Conservation (phyloP, 1,284 basidiomycete species). For the Irpex sp. region DNA sequence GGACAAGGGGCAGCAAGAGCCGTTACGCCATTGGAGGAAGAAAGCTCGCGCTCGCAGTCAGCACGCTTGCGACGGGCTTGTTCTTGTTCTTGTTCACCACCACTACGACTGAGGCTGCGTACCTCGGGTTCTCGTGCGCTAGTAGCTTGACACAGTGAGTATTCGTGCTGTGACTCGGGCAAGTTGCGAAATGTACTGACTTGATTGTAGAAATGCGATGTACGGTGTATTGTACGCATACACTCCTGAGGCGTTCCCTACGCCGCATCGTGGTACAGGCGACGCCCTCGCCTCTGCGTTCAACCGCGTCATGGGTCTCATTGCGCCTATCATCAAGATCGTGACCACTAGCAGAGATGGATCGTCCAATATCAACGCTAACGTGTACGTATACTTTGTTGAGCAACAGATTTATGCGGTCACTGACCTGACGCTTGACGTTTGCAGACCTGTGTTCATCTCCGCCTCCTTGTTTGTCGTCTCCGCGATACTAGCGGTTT, state of each 20-base stretch:
- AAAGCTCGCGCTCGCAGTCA: neutral
- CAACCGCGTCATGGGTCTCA: conserved; percentile 1
- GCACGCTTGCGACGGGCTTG: conserved; percentile 1
- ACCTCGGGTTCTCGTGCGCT: conserved; percentile 2
- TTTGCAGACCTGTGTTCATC: neutral
- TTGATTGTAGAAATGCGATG: neutral
- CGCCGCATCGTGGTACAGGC: neutral
- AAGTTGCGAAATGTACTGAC: neutral
- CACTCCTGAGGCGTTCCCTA: neutral
- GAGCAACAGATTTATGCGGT: neutral
- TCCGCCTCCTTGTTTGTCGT: conserved; percentile 1
- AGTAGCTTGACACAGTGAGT: conserved; percentile 2
- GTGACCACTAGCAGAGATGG: neutral
- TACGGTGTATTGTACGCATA: neutral
- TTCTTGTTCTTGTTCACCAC: conserved; percentile 4
- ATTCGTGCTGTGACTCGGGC: neutral
- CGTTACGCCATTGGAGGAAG: neutral
- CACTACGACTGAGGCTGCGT: neutral
- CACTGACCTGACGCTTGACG: neutral
- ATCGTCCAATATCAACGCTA: neutral
- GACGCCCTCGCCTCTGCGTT: neutral
- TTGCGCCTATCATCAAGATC: conserved; percentile 1
- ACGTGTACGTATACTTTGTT: neutral
- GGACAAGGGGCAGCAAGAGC: neutral
- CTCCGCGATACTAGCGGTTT: neutral